Evolutionary conservation across 495 filamentous ascomycete genomes (phyloP).

Genomic region (Talaromyces proteolyticus): DNA sequence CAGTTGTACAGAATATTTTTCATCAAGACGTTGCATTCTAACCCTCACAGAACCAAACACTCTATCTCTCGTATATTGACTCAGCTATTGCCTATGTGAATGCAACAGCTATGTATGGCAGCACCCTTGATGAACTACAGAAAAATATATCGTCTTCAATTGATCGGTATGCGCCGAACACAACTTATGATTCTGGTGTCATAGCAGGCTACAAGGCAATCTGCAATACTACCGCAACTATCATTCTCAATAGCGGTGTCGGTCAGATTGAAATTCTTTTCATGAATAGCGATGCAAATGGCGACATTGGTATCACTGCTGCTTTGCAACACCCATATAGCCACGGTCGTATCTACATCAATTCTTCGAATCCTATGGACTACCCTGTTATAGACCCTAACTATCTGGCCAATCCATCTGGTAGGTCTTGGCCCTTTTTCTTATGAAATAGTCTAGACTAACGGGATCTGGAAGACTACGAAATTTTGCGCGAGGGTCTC

Average conservation of each 20-base stretch:
- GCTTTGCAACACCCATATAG: slow-evolving; percentile 29
- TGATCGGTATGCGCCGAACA: slow-evolving; percentile 14
- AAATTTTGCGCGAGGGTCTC: slow-evolving; percentile 31
- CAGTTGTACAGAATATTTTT: background rate
- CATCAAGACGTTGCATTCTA: slow-evolving; percentile 2
- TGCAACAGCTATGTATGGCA: slow-evolving; percentile 16
- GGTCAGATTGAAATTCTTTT: slow-evolving; percentile 25
- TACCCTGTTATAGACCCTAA: slow-evolving; percentile 31
- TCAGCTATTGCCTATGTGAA: slow-evolving; percentile 27
- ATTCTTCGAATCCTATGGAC: slow-evolving; percentile 26
- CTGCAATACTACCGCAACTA: slow-evolving; percentile 21
- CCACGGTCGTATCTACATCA: slow-evolving; percentile 30
- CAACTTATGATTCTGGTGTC: slow-evolving; percentile 20
- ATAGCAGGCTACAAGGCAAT: slow-evolving; percentile 28
- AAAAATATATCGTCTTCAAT: slow-evolving; percentile 15
- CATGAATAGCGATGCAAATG: slow-evolving; percentile 26
- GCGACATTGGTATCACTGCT: slow-evolving; percentile 26
- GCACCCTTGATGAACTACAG: slow-evolving; percentile 7
- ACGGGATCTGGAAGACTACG: slow-evolving; percentile 13
- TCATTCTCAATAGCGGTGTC: slow-evolving; percentile 18
- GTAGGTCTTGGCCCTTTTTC: slow-evolving; percentile 10
- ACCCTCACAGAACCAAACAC: slow-evolving; percentile 16
- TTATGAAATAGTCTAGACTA: background rate
- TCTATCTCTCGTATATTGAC: slow-evolving; percentile 26
- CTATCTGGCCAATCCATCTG: slow-evolving; percentile 21